These are phyloP conservation scores for Adenanthera pavonina DNA, from an alignment of 306 rosid genomes.

Conservation along the genomic window DNA sequence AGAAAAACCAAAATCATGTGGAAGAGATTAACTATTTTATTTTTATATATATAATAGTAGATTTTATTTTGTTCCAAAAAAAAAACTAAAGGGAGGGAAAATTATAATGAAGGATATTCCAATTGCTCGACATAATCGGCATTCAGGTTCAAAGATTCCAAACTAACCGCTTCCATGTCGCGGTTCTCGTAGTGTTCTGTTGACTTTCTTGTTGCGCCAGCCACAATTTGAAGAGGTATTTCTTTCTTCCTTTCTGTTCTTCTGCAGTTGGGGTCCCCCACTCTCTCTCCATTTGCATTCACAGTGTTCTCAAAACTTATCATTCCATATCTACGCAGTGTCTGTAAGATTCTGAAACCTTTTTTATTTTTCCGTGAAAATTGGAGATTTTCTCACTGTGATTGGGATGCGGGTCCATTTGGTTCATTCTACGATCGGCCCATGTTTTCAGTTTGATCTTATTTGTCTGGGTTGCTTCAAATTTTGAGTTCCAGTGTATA, in stretches of 20 bases:
- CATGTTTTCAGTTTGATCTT: neutral
- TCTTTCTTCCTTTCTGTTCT: neutral
- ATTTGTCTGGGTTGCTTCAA: neutral
- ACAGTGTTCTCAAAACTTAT: neutral
- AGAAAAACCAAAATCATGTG: too few species aligned
- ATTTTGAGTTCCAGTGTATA: neutral
- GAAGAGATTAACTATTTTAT: too few species aligned
- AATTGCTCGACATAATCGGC: too few species aligned
- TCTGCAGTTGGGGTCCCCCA: neutral
- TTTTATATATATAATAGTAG: too few species aligned
- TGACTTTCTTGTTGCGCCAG: neutral
- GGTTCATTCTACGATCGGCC: neutral
- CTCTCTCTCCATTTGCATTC: neutral
- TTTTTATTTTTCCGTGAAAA: neutral
- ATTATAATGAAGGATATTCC: too few species aligned
- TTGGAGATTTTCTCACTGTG: constrained; percentile 1
- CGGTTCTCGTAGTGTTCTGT: neutral
- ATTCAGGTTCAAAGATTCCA: too few species aligned
- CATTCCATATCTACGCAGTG: neutral
- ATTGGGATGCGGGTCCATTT: neutral
- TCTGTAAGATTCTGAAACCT: constrained; percentile 25
- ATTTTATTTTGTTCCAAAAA: too few species aligned
- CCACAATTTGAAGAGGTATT: neutral
- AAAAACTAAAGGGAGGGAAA: too few species aligned
- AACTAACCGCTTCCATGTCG: neutral